Evolutionary conservation across 1,284 basidiomycete species (phyloP), one percentile per base, ranked within the genome.

Genomic region (Ustilago esculenta): DNA sequence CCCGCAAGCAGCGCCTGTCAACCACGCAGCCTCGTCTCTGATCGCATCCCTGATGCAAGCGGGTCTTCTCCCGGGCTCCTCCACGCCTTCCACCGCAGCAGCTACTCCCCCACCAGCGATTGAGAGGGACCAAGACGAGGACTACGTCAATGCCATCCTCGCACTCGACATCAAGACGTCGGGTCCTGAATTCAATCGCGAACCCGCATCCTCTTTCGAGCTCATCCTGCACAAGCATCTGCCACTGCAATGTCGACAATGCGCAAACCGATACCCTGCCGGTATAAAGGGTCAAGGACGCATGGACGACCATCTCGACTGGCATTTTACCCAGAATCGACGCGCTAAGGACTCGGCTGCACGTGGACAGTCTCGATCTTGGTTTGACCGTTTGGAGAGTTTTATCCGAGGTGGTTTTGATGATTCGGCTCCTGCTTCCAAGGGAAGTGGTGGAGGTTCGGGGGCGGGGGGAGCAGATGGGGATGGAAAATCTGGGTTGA

Each of bases 281-380:
- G 88, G 87, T 34, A 79, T 84, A 23, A 79, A 84, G 45, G 92
- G 92, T 65, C 92, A 90, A 83, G 89, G 88, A 79, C 86, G 86
- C 23, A 87, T 94, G 85, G 89, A 96, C 74, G 87, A 90, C 51
- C 96, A 99, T 81, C 86, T 98, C 73, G 96, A 99, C 82, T 92
- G 93, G 90, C 96, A 99, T 83, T 98, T 97, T 84, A 87, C 90
- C 73, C 91, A 96, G 77, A 98, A 98, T 80, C 87, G 91, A 69
- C 90, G 93, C 80, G 90, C 92, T 30, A 90, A 88, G 71, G 92
- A 94, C 81, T 90, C 89, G 37, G 84, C 87, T 9, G 91, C 91
- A 0, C 87, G 95, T 63, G 94, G 94, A 21, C 90, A 94, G 75
- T 92, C 90, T 76, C 87, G 96, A 17, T 89, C 90, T 69, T 98